These are phyloP conservation scores for Periconia sp. DNA, from an alignment of 2,329 filamentous ascomycete species.

Conservation along the genomic window DNA sequence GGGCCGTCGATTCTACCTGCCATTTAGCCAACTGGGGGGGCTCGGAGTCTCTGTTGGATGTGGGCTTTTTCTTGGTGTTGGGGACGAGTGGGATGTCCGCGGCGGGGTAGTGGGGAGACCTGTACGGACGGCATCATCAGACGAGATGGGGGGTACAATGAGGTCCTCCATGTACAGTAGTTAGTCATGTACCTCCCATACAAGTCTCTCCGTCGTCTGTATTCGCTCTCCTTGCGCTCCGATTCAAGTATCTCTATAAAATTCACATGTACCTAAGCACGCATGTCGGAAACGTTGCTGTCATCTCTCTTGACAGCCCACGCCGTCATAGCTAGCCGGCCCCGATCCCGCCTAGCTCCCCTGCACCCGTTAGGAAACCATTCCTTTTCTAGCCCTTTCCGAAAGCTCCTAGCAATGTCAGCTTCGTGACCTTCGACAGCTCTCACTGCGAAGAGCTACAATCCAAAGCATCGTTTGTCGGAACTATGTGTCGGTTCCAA, in stretches of 20 bases:
- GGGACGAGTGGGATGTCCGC: slow-evolving; percentile 3
- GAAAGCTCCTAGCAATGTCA: slow-evolving; percentile 4
- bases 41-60: slow-evolving; percentile 9
- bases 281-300: slow-evolving; percentile 13
- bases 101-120: slow-evolving; percentile 4
- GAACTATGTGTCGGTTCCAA: neutral
- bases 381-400: slow-evolving; percentile 14
- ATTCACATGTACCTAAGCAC: neutral
- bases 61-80: neutral
- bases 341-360: neutral
- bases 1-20: slow-evolving; percentile 41
- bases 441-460: no score
- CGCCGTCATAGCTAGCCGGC: neutral
- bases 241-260: no score
- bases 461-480: neutral
- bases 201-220: no score
- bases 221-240: no score
- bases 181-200: no score
- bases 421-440: neutral
- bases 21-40: slow-evolving; percentile 20
- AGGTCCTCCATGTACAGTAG: no score
- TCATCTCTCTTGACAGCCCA: neutral
- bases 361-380: slow-evolving; percentile 9
- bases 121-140: slow-evolving; percentile 12
- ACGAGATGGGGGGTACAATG: slow-evolving; percentile 11